Evolutionary conservation across 2,329 filamentous ascomycete species (phyloP).

Genomic region (Apiospora saccharicola): DNA sequence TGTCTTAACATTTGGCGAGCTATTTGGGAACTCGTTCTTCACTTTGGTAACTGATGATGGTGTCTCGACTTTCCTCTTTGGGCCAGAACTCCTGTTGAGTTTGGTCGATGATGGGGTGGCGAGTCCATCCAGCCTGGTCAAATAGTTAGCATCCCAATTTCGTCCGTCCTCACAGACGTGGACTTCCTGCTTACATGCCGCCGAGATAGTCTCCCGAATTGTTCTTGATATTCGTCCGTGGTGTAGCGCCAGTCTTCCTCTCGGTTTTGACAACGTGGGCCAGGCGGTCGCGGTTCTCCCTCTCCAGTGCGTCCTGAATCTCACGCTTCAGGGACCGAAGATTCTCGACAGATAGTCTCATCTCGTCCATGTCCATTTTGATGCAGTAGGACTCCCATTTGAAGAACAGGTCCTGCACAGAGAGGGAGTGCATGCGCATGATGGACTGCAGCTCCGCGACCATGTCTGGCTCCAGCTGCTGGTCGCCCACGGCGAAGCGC

Average conservation of each 20-base stretch:
- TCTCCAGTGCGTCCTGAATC: conserved; percentile 83
- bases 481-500: conserved; percentile 61
- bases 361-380: conserved; percentile 86
- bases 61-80: conserved; percentile 51
- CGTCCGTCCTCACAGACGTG: no score
- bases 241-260: conserved; percentile 69
- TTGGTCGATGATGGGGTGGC: conserved; percentile 62
- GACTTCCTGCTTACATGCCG: conserved; percentile 67
- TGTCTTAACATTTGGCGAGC: conserved; percentile 53
- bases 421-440: conserved; percentile 81
- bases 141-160: conserved; percentile 33
- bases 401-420: conserved; percentile 88
- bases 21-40: conserved; percentile 52
- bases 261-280: conserved; percentile 65
- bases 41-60: conserved; percentile 56
- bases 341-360: conserved; percentile 72
- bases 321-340: conserved; percentile 84
- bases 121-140: conserved; percentile 68
- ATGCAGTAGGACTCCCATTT: conserved; percentile 99
- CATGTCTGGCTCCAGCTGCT: conserved; percentile 78
- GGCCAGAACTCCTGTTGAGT: conserved; percentile 48
- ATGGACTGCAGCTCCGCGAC: conserved; percentile 85
- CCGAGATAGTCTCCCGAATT: conserved; percentile 69
- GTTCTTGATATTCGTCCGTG: conserved; percentile 63
- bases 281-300: conserved; percentile 71